Evolutionary conservation across 2,329 filamentous ascomycete species (phyloP).

Genomic region (Alternaria sp.): DNA sequence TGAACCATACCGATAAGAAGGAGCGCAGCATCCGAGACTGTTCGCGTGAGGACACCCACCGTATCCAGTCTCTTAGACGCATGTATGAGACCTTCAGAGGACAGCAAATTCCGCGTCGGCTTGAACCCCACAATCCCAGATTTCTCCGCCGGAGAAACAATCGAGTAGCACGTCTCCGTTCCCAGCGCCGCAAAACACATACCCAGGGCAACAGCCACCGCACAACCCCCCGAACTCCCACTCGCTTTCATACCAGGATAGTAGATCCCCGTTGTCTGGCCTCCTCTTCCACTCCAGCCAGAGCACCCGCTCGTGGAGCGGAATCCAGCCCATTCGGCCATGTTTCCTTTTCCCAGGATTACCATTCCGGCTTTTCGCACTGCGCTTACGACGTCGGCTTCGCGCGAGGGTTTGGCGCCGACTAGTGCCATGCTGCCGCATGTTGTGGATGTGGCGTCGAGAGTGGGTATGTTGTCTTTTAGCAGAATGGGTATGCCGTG

Average conservation of each 20-base stretch:
- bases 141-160: conserved; percentile 24
- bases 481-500: conserved; percentile 67
- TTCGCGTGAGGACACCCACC: conserved; percentile 59
- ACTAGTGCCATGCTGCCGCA: conserved; percentile 67
- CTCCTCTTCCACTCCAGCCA: conserved; percentile 68
- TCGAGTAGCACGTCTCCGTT: conserved; percentile 53
- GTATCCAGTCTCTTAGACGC: conserved; percentile 61
- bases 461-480: conserved; percentile 68
- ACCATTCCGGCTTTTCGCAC: conserved; percentile 65
- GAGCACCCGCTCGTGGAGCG: conserved; percentile 61
- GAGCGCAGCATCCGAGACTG: conserved; percentile 58
- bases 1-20: conserved; percentile 51
- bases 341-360: conserved; percentile 68
- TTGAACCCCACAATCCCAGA: conserved; percentile 28
- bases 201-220: conserved; percentile 62
- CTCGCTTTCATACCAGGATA: conserved; percentile 64
- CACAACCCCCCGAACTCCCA: conserved; percentile 67
- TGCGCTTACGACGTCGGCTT: conserved; percentile 64
- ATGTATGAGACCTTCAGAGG: conserved; percentile 65
- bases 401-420: conserved; percentile 60
- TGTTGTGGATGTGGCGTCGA: conserved; percentile 19
- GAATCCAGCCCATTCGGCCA: conserved; percentile 65
- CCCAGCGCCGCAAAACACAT: conserved; percentile 64
- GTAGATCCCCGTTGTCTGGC: conserved; percentile 66
- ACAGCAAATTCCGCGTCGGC: conserved; percentile 58